These are phyloP conservation scores for Paramarasmius palmivorus DNA, from an alignment of 1,284 basidiomycete species.

Conservation along the genomic window DNA sequence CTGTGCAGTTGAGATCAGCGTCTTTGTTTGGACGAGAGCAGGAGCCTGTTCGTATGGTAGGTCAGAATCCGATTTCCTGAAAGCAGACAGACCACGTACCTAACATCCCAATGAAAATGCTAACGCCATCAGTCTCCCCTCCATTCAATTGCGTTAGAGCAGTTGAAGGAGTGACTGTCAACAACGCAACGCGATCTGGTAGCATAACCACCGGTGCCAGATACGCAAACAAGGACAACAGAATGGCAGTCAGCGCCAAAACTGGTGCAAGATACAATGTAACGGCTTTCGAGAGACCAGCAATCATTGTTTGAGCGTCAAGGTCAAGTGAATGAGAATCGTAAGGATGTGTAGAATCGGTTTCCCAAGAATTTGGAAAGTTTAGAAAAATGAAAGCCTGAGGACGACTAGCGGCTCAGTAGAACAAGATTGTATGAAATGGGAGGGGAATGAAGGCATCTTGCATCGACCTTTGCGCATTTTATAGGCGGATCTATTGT, in stretches of 20 bases:
- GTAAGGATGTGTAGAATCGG: constrained; percentile 15
- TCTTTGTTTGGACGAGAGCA: constrained; percentile 57
- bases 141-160: constrained; percentile 44
- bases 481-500: no score
- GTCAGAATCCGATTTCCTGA: background rate
- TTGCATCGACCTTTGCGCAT: background rate
- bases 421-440: constrained; percentile 13
- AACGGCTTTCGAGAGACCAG: constrained; percentile 67
- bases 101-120: constrained; percentile 63
- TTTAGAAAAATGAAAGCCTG: constrained; percentile 16
- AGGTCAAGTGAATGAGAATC: constrained; percentile 1
- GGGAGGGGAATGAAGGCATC: constrained; percentile 4
- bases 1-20: constrained; percentile 55
- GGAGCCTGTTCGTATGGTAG: constrained; percentile 53
- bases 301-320: constrained; percentile 53
- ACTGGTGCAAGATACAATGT: constrained; percentile 71
- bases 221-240: constrained; percentile 67
- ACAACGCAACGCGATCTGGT: constrained; percentile 59
- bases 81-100: constrained; percentile 40
- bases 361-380: constrained; percentile 8
- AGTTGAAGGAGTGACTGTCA: constrained; percentile 63
- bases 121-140: constrained; percentile 65
- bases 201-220: constrained; percentile 64
- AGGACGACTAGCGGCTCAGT: constrained; percentile 34
- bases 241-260: constrained; percentile 60